Evolutionary conservation across 805 yeast genomes (phyloP), one percentile per base, ranked within the genome.

Genomic region (Candida patagonica): DNA sequence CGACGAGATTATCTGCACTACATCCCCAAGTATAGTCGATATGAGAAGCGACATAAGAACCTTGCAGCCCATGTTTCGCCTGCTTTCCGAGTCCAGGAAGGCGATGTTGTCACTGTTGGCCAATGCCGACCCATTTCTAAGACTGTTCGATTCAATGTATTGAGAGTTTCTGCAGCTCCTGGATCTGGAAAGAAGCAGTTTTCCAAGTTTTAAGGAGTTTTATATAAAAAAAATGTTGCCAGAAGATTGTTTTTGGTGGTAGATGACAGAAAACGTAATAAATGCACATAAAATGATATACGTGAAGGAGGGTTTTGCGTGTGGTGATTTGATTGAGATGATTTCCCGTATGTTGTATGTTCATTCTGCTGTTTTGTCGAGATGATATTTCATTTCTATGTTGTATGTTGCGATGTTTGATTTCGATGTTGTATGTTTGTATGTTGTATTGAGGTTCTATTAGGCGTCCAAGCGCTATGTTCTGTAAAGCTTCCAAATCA

Each of bases 21-120:
- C 78, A 84, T 92, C 71, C 95, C 97, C 73, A 92, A 92, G 82
- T 92, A 92, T 79, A 92, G 89, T 95, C 88, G 99, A 84, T 92
- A 87, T 85, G 99, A 92, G 79, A 92, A 92, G 85, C 87, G 99
- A 79, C 99, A 92, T 85, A 92, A 92, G 92, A 92, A 92, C 82
- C 79, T 92, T 54, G 94, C 99, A 70, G 99, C 96, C 63, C 99
- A 92, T 78, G 85, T 92, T 65, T 89, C 97, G 57, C 99, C 99
- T 75, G 97, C 97, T 73, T 92, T 92, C 97, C 94, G 99, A 77
- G 96, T 89, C 62, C 74, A 74, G 70, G 97, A 88, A 70, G 99
- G 98, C 80, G 99, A 92, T 68, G 76, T 82, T 57, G 98, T 92
- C 64, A 88, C 95, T 62, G 96, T 92, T 71, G 99, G 99, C 70